Conservation (phyloP, 441 rosid genomes). For the Populus tomentosa region DNA sequence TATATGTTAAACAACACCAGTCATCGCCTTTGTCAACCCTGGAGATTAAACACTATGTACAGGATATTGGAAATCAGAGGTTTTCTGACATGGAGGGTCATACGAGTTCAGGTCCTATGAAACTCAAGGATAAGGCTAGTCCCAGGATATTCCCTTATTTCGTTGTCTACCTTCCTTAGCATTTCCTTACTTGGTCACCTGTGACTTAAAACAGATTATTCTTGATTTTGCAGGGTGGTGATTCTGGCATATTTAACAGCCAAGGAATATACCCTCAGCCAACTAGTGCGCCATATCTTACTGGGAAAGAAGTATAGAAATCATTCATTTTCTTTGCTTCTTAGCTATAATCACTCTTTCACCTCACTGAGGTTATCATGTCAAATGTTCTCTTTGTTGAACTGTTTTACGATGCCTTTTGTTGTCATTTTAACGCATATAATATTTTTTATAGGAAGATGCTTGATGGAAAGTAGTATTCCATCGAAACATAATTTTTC, state of each 20-base stretch:
- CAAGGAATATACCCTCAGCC: conserved; percentile 79
- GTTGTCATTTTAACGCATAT: too few relatives aligned
- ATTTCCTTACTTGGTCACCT: neutral
- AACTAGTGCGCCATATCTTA: conserved; percentile 39
- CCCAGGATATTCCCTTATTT: conserved; percentile 4
- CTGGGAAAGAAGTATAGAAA: conserved; percentile 55
- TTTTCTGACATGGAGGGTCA: conserved; percentile 38
- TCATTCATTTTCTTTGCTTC: too few relatives aligned
- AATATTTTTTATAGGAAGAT: too few relatives aligned
- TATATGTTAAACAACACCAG: conserved; percentile 59
- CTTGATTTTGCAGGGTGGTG: conserved; percentile 39
- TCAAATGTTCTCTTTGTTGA: too few relatives aligned
- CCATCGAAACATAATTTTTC: too few relatives aligned
- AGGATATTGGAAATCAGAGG: conserved; percentile 61
- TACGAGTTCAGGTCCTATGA: conserved; percentile 44
- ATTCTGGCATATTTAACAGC: conserved; percentile 56
- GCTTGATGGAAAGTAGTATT: too few relatives aligned
- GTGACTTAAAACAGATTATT: conserved; percentile 4
- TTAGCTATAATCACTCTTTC: too few relatives aligned
- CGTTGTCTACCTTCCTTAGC: neutral
- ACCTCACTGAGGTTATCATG: too few relatives aligned
- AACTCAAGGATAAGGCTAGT: conserved; percentile 69
- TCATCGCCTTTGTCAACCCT: conserved; percentile 52
- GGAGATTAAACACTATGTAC: conserved; percentile 57
- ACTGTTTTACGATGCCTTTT: too few relatives aligned